These are phyloP conservation scores for Linum usitatissimum DNA, from an alignment of 345 rosid genomes.

Conservation along the genomic window DNA sequence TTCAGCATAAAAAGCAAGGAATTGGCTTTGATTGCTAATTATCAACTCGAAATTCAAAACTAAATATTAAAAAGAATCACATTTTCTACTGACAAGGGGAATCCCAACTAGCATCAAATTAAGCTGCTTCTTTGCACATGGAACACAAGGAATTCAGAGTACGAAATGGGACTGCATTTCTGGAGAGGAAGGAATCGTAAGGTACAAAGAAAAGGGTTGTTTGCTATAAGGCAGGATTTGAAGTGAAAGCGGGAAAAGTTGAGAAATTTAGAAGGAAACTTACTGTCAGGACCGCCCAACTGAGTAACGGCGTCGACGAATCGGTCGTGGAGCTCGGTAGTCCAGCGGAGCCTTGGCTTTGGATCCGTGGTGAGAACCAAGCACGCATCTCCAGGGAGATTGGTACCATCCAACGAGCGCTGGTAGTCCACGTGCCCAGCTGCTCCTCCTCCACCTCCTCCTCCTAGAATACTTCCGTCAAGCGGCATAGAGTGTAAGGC, in stretches of 20 bases:
- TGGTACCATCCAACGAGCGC: conserved; percentile 56
- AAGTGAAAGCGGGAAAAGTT: too few relatives aligned
- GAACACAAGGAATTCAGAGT: background rate
- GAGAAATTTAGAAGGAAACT: conserved; percentile 11
- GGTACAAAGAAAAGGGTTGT: background rate
- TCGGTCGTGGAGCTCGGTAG: conserved; percentile 87
- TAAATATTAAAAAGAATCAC: too few relatives aligned
- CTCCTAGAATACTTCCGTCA: conserved; percentile 25
- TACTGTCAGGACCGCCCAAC: conserved; percentile 96
- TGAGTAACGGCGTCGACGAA: conserved; percentile 85
- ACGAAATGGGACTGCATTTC: background rate
- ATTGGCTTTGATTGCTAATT: background rate
- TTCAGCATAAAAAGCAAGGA: background rate
- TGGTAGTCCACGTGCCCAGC: conserved; percentile 31
- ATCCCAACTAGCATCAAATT: background rate
- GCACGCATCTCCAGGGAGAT: conserved; percentile 61
- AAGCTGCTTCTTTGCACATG: background rate
- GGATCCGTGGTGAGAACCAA: conserved; percentile 87
- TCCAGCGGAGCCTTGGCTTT: conserved; percentile 96
- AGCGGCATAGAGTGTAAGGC: conserved; percentile 63
- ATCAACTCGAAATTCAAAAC: background rate
- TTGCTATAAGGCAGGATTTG: background rate
- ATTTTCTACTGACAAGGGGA: background rate
- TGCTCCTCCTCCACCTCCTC: background rate
- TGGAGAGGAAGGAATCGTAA: background rate